Base-by-base conservation (phyloP, 2,329 filamentous ascomycete species). In the Orbilia ellipsospora region DNA sequence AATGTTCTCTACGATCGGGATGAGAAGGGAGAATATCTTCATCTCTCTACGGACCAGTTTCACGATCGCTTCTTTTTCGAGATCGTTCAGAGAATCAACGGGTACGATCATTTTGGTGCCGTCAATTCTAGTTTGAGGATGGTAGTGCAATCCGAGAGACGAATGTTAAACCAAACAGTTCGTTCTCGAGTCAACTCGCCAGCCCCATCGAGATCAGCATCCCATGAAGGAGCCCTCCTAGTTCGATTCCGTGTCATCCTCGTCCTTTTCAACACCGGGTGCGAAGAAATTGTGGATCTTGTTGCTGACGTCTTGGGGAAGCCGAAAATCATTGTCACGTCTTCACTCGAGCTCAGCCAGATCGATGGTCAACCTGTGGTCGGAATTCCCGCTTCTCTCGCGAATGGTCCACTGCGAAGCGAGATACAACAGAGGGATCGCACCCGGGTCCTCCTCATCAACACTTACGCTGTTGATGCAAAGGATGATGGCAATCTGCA, bases 221-320 rank as follows among this genome's bases (percentile, higher is more conserved):
- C 72, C 10, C 73, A 77, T 36, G 65, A 72, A 52, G 72, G 72
- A 48, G 57, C 72, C 4, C 54, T 75, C 6, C 31, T 65, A 16
- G 59, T 75, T 54, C 72, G 72, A 12, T 75, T 63, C 18, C 82
- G 57, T 4, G 64, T 68, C 44, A 87, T 88, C 28, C 86, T 89
- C 40, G 88, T 95, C 73, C 82, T 94, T 16, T 92, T 90, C 81
- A 89, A 90, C 10, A 85, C 85, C 20, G 90, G 88, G 16, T 91
- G 94, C 81, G 90, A 94, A 73, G 86, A 87, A 48, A 92, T 95
- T 77, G 88, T 94, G 28, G 87, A 88, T 20, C 84, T 92, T 40
- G 91, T 94, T 78, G 92, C 92, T 26, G 91, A 94, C 79, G 90
- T 94, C 6, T 83, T 95, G 50, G 92, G 92, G 13, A 92, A 93